A percentile compares a stretch with the other conserved stretches of the same genome.
Conservation (phyloP, 371 early-diverging fungal species). For the Nematocida ausubeli region DNA sequence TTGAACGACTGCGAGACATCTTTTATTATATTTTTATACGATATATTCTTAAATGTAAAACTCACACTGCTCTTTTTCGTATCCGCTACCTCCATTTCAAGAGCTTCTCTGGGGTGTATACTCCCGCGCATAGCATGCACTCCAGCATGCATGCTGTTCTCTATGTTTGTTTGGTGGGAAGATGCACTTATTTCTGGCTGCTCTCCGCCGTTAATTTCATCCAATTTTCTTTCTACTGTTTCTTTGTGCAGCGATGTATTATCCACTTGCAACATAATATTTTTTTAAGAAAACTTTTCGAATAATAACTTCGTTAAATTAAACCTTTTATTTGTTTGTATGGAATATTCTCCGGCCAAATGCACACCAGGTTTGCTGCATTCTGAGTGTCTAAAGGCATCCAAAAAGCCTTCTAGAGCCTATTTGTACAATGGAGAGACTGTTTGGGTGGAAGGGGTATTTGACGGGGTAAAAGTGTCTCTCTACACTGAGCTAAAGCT, state of each 20-base stretch:
- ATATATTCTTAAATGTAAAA: slow-evolving; percentile 40
- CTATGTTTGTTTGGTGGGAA: neutral
- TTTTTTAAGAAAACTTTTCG: slow-evolving; percentile 1
- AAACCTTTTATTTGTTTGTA: slow-evolving; percentile 19
- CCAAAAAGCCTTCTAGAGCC: neutral
- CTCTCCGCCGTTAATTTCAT: neutral
- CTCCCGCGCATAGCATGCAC: too few relatives aligned
- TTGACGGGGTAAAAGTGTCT: slow-evolving; percentile 22
- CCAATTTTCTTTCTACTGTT: neutral
- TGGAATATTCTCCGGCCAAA: neutral
- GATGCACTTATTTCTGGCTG: neutral
- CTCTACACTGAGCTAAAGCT: neutral
- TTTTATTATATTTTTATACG: slow-evolving; percentile 29
- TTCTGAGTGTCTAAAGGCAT: neutral
- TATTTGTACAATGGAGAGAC: slow-evolving; percentile 51
- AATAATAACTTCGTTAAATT: slow-evolving; percentile 9
- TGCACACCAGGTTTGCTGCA: neutral
- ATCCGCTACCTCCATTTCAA: neutral
- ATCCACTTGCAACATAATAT: slow-evolving; percentile 23
- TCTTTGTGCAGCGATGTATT: slow-evolving; percentile 16
- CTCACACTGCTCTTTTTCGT: neutral
- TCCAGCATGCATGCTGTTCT: neutral
- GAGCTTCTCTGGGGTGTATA: too few relatives aligned
- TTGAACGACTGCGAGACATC: slow-evolving; percentile 32
- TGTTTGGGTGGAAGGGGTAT: slow-evolving; percentile 7